Conservation (phyloP, 805 yeast species). For the Kazachstania africana region DNA sequence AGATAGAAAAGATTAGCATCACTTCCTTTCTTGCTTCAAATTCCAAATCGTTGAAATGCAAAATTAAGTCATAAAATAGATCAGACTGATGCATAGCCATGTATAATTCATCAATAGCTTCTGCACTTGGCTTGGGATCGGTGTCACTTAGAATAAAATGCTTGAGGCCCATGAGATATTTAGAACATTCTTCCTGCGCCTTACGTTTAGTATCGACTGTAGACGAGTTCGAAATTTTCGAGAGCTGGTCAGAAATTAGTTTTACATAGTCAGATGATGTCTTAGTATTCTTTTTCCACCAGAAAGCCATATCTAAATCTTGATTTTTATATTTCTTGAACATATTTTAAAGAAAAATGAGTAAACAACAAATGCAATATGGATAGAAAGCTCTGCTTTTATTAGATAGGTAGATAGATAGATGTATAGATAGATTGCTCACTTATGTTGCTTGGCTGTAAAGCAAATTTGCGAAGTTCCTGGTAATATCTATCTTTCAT, state of each 20-base stretch:
- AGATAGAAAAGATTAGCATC: constrained; percentile 54
- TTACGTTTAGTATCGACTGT: constrained; percentile 28
- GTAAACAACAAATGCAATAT: neutral
- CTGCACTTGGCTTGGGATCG: constrained; percentile 45
- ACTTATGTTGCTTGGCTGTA: too few relatives aligned
- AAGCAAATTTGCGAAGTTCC: neutral
- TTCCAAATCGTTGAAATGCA: constrained; percentile 54
- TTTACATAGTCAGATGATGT: constrained; percentile 78
- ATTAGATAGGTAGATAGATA: too few relatives aligned
- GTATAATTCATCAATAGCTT: constrained; percentile 63
- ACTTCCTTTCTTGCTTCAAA: constrained; percentile 88
- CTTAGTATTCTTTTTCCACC: constrained; percentile 84
- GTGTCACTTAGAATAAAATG: constrained; percentile 53
- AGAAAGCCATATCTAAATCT: constrained; percentile 57
- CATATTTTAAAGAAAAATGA: constrained; percentile 5
- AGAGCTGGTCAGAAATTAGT: constrained; percentile 60
- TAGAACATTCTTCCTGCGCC: constrained; percentile 62
- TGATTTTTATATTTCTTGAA: constrained; percentile 23
- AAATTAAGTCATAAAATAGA: constrained; percentile 48
- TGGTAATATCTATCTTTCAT: neutral
- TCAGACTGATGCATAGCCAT: constrained; percentile 70
- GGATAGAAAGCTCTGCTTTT: neutral
- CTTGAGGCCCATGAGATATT: constrained; percentile 53
- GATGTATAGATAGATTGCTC: too few relatives aligned
- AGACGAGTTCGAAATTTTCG: constrained; percentile 39